Evolutionary conservation across 129 eudicot species (phyloP), one percentile per base, ranked within the genome.

Genomic region (Flaveria brownii): DNA sequence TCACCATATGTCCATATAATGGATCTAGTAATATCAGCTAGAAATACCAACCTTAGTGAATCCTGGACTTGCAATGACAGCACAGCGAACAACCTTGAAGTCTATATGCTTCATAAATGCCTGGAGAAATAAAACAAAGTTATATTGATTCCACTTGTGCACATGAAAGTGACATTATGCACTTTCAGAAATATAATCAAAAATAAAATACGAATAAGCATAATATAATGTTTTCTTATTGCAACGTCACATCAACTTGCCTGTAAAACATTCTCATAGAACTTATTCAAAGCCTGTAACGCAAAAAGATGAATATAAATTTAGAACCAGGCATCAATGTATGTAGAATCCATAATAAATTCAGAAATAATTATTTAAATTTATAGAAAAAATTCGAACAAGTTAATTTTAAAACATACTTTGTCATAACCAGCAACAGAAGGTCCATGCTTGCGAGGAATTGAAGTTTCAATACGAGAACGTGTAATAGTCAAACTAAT

Each of bases 401-500:
- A 22, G n/a, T 55, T 68, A 45, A 73, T 33, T 36, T 54, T 47
- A 39, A 16, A 61, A 73, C 96, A 79, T 89, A 91, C 97, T 72
- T 90, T 87, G 81, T 91, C 97, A 83, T 94, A 94, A 60, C 98
- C 98, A 65, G 98, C 98, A 80, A 94, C 74, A 76, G 97, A 89
- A 81, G 96, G 98, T 50, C 98, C 98, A 71, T 94, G 98, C 83
- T 94, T 94, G 68, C 99, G 90, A 72, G 99, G 99, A 79, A 91
- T 94, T 46, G 97, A 91, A 67, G 92, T 85, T 87, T 89, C 92
- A 67, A 94, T 84, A 47, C 96, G 92, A 59, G 96, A 77, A 42
- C 96, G 94, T 23, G 94, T 86, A 22, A 76, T 71, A 41, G 99
- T 94, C 68, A 94, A 81, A 73, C 99, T 94, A 82, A 79, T 70